phyloP scores from a whole-genome alignment of 139 green algal genomes.

The Volvox africanus region DNA sequence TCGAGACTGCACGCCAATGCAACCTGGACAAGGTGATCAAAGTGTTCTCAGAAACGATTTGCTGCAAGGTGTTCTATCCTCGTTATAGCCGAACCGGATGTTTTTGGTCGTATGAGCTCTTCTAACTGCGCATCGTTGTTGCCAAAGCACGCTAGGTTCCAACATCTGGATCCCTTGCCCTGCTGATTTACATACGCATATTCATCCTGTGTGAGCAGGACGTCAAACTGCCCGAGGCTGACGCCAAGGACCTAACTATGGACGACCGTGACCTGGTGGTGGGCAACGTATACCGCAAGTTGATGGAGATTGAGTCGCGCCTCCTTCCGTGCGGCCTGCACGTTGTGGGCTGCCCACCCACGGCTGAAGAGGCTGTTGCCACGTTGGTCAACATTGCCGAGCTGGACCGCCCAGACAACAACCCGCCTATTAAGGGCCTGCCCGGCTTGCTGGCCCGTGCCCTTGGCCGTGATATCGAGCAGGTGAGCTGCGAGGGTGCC shows the following conservation, averaged over 20 bases:
- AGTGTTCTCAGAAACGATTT: neutral
- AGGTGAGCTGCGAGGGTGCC: conserved; percentile 42
- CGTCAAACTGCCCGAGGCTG: conserved; percentile 85
- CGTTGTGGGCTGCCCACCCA: conserved; percentile 92
- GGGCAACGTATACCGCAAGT: conserved; percentile 90
- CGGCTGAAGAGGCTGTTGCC: conserved; percentile 94
- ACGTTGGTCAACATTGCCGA: conserved; percentile 98
- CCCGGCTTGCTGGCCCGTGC: conserved; percentile 91
- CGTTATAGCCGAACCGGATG: neutral
- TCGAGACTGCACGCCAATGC: conserved; percentile 95
- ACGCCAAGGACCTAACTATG: conserved; percentile 73
- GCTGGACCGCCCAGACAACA: conserved; percentile 94
- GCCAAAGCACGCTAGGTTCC: no score
- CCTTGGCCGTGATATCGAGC: conserved; percentile 93
- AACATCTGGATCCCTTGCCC: no score
- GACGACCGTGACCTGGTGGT: conserved; percentile 90
- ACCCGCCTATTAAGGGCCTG: conserved; percentile 90
- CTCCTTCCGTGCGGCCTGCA: conserved; percentile 99
- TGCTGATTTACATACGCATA: no score
- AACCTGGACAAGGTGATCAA: conserved; percentile 95
- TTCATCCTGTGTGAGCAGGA: conserved; percentile 70
- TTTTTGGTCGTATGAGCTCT: no score
- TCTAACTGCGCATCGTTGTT: no score
- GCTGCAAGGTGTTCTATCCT: no score
- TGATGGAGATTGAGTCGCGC: conserved; percentile 99